Evolutionary conservation across 2,329 filamentous ascomycete genomes (phyloP).

Genomic region (Aureobasidium sp.): DNA sequence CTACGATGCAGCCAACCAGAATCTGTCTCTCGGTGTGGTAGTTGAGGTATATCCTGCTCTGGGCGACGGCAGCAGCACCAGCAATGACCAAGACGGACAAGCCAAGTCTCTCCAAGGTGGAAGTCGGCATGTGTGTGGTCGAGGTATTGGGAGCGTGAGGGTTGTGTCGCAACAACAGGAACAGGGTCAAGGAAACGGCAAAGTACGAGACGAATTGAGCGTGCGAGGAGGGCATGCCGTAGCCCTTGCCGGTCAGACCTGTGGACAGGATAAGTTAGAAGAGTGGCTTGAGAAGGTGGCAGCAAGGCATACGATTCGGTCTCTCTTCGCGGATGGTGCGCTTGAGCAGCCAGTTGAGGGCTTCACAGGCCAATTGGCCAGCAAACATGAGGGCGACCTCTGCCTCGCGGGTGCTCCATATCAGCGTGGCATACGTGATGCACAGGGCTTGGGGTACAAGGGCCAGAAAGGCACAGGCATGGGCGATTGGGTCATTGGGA

Average conservation of each 20-base stretch:
- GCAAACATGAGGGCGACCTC: conserved; percentile 85
- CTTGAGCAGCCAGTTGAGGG: conserved; percentile 81
- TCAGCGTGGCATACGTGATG: conserved; percentile 79
- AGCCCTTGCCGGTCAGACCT: conserved; percentile 79
- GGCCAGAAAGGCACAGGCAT: conserved; percentile 85
- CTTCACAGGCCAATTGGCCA: conserved; percentile 88
- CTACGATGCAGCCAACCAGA: conserved; percentile 64
- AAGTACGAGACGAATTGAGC: conserved; percentile 93
- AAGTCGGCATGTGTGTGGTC: conserved; percentile 46
- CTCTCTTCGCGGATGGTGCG: conserved; percentile 86
- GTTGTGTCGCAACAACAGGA: conserved; percentile 71
- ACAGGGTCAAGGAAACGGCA: conserved; percentile 72
- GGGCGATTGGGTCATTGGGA: conserved; percentile 73
- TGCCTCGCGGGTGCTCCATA: conserved; percentile 83
- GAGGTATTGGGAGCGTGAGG: conserved; percentile 40
- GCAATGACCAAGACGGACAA: conserved; percentile 36
- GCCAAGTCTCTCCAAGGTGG: conserved; percentile 50
- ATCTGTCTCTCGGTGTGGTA: conserved; percentile 91
- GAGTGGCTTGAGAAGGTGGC: background rate
- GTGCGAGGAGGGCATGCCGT: conserved; percentile 95
- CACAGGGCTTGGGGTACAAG: conserved; percentile 87
- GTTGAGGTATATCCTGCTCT: conserved; percentile 79
- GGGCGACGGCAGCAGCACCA: conserved; percentile 50
- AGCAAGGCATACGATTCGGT: conserved; percentile 55
- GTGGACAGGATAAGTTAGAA: background rate